phyloP scores from a whole-genome alignment of 1,284 basidiomycete genomes.

The Amylostereum chailletii region DNA sequence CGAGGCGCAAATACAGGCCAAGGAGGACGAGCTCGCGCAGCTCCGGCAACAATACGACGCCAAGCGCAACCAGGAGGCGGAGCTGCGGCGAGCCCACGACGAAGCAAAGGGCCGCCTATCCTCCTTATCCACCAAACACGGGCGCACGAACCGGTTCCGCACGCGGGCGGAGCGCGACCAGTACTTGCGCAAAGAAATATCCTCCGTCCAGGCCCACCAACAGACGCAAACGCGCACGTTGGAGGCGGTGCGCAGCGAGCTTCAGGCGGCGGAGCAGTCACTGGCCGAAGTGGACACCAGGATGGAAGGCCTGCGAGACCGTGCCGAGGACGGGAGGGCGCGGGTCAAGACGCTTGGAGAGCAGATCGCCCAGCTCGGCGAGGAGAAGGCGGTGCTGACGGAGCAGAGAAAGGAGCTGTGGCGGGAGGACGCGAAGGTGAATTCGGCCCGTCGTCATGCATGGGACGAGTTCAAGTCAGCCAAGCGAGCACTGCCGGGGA shows the following conservation, averaged over 20 bases:
- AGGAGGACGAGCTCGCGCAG: slow-evolving; percentile 53
- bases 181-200: slow-evolving; percentile 69
- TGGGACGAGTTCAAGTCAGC: slow-evolving; percentile 74
- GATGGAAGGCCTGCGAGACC: slow-evolving; percentile 54
- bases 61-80: slow-evolving; percentile 44
- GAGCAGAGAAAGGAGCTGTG: slow-evolving; percentile 90
- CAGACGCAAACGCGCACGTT: slow-evolving; percentile 41
- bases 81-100: slow-evolving; percentile 69
- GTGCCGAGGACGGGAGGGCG: slow-evolving; percentile 71
- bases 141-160: slow-evolving; percentile 78
- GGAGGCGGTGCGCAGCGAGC: slow-evolving; percentile 36
- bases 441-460: slow-evolving; percentile 70
- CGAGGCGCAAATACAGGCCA: slow-evolving; percentile 50
- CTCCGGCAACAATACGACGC: slow-evolving; percentile 64
- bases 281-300: slow-evolving; percentile 42
- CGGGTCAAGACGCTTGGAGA: slow-evolving; percentile 63
- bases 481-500: slow-evolving; percentile 74
- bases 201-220: slow-evolving; percentile 53
- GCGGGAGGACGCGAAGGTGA: slow-evolving; percentile 89
- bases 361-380: slow-evolving; percentile 58
- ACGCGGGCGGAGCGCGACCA: slow-evolving; percentile 77
- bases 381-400: slow-evolving; percentile 61
- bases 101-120: slow-evolving; percentile 62
- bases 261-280: slow-evolving; percentile 25
- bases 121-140: slow-evolving; percentile 81